Conservation (phyloP, 371 early-diverging fungal species). For the Capillidium rhysosporum region DNA sequence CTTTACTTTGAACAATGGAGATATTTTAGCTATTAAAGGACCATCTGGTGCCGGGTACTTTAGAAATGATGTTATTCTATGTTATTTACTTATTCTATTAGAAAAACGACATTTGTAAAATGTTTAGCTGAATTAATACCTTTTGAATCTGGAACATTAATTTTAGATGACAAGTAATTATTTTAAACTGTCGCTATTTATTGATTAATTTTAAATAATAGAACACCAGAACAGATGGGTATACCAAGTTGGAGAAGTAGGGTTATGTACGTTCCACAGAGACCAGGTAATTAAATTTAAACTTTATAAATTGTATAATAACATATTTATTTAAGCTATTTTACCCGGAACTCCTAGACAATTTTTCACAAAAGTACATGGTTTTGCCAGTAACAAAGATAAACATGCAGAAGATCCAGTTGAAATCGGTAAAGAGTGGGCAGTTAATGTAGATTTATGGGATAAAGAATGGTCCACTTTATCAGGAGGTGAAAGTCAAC, state of each 20-base stretch:
- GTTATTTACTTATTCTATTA: constrained; percentile 9
- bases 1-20: constrained; percentile 27
- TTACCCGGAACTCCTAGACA: constrained; percentile 55
- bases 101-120: constrained; percentile 70
- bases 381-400: constrained; percentile 30
- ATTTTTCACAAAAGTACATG: constrained; percentile 31
- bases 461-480: constrained; percentile 48
- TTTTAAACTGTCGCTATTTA: background rate
- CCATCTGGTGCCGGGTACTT: constrained; percentile 52
- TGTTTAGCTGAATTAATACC: constrained; percentile 55
- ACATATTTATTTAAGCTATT: constrained; percentile 14
- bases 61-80: background rate
- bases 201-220: background rate
- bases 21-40: constrained; percentile 39
- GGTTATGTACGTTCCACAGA: constrained; percentile 74
- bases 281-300: constrained; percentile 19
- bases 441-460: constrained; percentile 42
- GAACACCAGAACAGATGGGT: constrained; percentile 31
- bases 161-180: constrained; percentile 25
- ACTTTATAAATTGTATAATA: background rate
- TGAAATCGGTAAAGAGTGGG: constrained; percentile 39
- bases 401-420: constrained; percentile 29
- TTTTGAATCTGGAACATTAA: constrained; percentile 34
- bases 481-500: constrained; percentile 79
- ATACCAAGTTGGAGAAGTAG: constrained; percentile 54